Evolutionary conservation across 2,329 filamentous ascomycete genomes (phyloP).

Genomic region (Mariannaea elegans): DNA sequence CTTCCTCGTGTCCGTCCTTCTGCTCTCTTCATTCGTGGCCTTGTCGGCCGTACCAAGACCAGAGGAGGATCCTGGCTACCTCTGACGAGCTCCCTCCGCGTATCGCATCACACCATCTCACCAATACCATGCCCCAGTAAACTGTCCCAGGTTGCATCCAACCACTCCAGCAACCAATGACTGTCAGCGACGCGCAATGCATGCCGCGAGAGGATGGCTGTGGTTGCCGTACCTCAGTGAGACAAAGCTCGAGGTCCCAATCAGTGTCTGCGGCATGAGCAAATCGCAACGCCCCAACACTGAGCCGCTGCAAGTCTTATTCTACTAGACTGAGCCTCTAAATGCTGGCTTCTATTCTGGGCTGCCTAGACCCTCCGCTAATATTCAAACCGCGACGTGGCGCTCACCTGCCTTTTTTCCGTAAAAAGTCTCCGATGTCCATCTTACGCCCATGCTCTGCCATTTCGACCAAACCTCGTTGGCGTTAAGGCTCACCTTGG

Average conservation of each 20-base stretch:
- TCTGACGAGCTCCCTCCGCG: conserved; percentile 26
- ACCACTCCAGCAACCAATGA: conserved; percentile 26
- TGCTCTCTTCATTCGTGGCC: conserved; percentile 35
- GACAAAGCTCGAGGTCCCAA: conserved; percentile 17
- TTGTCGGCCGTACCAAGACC: conserved; percentile 28
- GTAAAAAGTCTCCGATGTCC: conserved; percentile 20
- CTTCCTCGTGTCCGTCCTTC: conserved; percentile 23
- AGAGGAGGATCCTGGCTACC: conserved; percentile 30
- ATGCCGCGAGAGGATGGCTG: conserved; percentile 18
- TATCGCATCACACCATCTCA: conserved; percentile 32
- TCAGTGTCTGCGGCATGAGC: conserved; percentile 11
- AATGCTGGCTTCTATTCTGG: conserved; percentile 27
- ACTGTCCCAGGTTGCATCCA: conserved; percentile 29
- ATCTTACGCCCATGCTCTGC: conserved; percentile 15
- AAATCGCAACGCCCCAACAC: conserved; percentile 13
- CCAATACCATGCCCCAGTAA: conserved; percentile 25
- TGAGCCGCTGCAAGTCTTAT: conserved; percentile 23
- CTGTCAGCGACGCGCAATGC: conserved; percentile 15
- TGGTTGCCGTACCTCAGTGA: conserved; percentile 25
- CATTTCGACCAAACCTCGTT: conserved; percentile 16
- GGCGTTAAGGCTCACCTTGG: conserved; percentile 12
- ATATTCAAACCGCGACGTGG: conserved; percentile 19
- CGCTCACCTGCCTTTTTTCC: conserved; percentile 12
- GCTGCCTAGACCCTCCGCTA: conserved; percentile 12
- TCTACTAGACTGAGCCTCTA: conserved; percentile 24